A percentile compares a stretch with the other conserved stretches of the same genome.
phyloP scores from a whole-genome alignment of 495 filamentous ascomycete genomes.

The Aspergillus sparsus region DNA sequence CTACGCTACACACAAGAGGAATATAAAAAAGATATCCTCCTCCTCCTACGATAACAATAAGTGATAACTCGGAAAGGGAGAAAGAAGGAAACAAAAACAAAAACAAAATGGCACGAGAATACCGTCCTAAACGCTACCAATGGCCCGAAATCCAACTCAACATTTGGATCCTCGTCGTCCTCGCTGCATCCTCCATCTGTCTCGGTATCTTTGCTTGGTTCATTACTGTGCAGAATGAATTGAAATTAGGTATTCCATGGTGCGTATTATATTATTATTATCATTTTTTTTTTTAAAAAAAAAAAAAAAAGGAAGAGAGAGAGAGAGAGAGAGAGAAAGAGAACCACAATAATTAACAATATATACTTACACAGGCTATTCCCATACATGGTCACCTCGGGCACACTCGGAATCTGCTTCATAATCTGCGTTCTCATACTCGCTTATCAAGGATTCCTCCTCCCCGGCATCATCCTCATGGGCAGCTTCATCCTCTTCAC shows the following conservation, averaged over 20 bases:
- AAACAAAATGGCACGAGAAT: slow-evolving; percentile 28
- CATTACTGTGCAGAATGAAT: slow-evolving; percentile 71
- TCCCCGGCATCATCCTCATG: slow-evolving; percentile 88
- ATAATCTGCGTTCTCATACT: slow-evolving; percentile 70
- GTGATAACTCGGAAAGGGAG: background rate
- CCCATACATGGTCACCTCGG: slow-evolving; percentile 81
- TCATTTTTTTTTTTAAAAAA: background rate
- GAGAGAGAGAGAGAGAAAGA: background rate
- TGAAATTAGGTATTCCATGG: slow-evolving; percentile 79
- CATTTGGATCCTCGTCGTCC: slow-evolving; percentile 87
- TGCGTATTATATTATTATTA: slow-evolving; percentile 43
- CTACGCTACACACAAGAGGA: background rate
- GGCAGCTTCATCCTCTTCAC: slow-evolving; percentile 92
- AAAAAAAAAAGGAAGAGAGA: slow-evolving; percentile 12
- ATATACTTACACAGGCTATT: slow-evolving; percentile 63
- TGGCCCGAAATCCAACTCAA: slow-evolving; percentile 95
- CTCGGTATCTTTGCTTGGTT: slow-evolving; percentile 88
- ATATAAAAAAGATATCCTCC: slow-evolving; percentile 1
- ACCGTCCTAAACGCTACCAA: slow-evolving; percentile 69
- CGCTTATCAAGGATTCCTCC: slow-evolving; percentile 72
- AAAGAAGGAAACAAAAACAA: slow-evolving; percentile 4
- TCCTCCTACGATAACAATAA: slow-evolving; percentile 1
- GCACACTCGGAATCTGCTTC: slow-evolving; percentile 70
- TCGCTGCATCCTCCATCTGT: slow-evolving; percentile 73
- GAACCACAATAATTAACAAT: no score